These are phyloP conservation scores for peach (Prunus persica) DNA, from an alignment of 306 rosid genomes.

Conservation along the genomic window Prunus_persica_NCBIv2 NC_034012.1:5629001-5629500, in stretches of 20 bases:
- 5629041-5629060: neutral
- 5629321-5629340: neutral
- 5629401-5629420: slow-evolving; percentile 12
- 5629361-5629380: neutral
- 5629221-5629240: neutral
- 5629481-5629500: slow-evolving; percentile 44
- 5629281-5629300: neutral
- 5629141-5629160: neutral
- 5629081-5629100: neutral
- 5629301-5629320: neutral
- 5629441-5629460: neutral
- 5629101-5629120: neutral
- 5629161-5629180: neutral
- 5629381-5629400: slow-evolving; percentile 7
- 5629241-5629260: slow-evolving; percentile 1
- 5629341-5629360: neutral
- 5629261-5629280: neutral
- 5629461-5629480: neutral
- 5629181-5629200: neutral
- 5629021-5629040: neutral
- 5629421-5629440: neutral
- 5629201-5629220: neutral
- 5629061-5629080: neutral
- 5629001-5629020: neutral
- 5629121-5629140: neutral